Evolutionary conservation across 768 basidiomycete genomes (phyloP).

Genomic region (Termitomyces titanicus): DNA sequence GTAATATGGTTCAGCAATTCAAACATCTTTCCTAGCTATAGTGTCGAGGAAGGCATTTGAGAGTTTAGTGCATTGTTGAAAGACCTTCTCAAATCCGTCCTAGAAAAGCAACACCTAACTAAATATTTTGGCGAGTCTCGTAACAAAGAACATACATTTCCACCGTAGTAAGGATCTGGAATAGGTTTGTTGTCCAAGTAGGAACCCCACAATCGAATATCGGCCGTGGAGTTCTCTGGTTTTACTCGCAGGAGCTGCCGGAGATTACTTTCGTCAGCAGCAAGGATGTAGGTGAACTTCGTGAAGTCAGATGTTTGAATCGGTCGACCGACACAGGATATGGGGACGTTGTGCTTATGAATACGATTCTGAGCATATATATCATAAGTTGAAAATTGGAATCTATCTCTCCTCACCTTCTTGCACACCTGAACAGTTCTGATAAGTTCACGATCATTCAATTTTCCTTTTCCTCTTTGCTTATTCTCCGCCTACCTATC

Average conservation of each 20-base stretch:
- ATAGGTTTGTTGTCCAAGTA: conserved; percentile 71
- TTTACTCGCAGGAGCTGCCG: conserved; percentile 52
- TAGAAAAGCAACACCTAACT: background rate
- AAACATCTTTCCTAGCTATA: conserved; percentile 33
- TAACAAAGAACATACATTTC: conserved; percentile 41
- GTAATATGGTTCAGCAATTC: background rate
- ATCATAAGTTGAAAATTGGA: background rate
- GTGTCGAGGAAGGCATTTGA: conserved; percentile 80
- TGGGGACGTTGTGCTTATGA: conserved; percentile 66
- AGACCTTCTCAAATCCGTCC: conserved; percentile 76
- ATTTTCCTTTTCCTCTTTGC: background rate
- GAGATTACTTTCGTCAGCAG: conserved; percentile 78
- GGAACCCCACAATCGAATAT: conserved; percentile 77
- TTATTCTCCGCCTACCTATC: conserved; percentile 46
- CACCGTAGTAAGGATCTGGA: conserved; percentile 83
- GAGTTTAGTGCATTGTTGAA: conserved; percentile 68
- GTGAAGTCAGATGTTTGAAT: conserved; percentile 65
- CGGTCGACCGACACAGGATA: conserved; percentile 66
- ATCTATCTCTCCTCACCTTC: conserved; percentile 41
- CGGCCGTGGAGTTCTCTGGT: conserved; percentile 51
- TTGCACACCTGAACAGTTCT: conserved; percentile 67
- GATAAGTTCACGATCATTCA: background rate
- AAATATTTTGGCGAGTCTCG: background rate
- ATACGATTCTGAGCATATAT: background rate
- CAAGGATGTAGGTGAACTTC: conserved; percentile 80